A percentile compares a stretch with the other conserved stretches of the same genome.
Evolutionary conservation across 768 basidiomycete species (phyloP).

Genomic region (Gloeostereum incarnatum): DNA sequence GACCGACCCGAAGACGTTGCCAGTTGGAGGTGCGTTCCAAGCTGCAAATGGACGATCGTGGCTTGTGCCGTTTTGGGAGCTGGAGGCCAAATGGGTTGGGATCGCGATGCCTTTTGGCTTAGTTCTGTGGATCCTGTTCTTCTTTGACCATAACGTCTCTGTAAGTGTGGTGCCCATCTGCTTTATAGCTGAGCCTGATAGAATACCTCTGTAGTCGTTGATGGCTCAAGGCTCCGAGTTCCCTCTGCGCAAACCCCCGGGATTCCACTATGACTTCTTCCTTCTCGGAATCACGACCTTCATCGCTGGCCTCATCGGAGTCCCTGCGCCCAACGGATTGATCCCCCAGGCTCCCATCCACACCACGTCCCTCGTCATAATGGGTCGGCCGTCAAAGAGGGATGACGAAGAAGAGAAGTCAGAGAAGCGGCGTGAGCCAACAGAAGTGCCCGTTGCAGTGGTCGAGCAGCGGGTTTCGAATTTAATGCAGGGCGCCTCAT

Average conservation of each 20-base stretch:
- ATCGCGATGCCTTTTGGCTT: constrained; percentile 86
- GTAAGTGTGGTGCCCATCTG: constrained; percentile 42
- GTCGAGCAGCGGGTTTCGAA: constrained; percentile 95
- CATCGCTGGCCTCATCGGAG: constrained; percentile 75
- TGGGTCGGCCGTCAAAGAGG: constrained; percentile 37
- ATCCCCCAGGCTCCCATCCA: constrained; percentile 92
- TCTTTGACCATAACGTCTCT: constrained; percentile 93
- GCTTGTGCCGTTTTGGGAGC: constrained; percentile 85
- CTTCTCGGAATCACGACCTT: constrained; percentile 86
- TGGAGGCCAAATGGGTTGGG: constrained; percentile 83
- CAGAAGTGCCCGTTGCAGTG: constrained; percentile 59
- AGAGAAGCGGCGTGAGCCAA: constrained; percentile 17
- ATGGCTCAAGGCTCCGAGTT: constrained; percentile 90
- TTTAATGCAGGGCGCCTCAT: constrained; percentile 72
- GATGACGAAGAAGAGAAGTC: constrained; percentile 19
- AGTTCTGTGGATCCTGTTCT: constrained; percentile 84
- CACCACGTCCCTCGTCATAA: constrained; percentile 69
- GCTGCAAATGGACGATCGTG: constrained; percentile 67
- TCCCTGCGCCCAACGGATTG: constrained; percentile 82
- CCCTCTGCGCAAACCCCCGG: constrained; percentile 84
- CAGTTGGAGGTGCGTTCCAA: constrained; percentile 58
- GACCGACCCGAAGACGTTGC: constrained; percentile 55
- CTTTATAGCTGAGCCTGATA: neutral
- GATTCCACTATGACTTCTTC: constrained; percentile 86
- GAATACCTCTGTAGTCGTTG: constrained; percentile 46